These are phyloP conservation scores for Voacanga thouarsii DNA, from an alignment of 257 asterid species.

Conservation along the genomic window DNA sequence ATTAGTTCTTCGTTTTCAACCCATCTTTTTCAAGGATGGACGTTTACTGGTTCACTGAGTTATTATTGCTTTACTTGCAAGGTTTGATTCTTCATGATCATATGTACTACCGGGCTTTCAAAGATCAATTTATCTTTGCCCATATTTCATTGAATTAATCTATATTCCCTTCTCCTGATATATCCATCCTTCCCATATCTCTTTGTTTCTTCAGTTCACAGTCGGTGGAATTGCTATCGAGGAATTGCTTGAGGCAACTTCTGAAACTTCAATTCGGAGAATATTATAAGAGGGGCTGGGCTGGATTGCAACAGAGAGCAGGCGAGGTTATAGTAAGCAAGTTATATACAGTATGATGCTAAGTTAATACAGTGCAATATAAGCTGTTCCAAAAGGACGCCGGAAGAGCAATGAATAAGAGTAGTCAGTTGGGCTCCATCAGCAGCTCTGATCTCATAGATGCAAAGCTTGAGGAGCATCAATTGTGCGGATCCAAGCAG, in stretches of 20 bases:
- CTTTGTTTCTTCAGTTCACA: background rate
- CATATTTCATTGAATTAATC: background rate
- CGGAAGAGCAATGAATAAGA: conserved; percentile 39
- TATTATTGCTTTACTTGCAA: background rate
- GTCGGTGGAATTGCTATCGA: background rate
- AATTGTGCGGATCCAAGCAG: conserved; percentile 84
- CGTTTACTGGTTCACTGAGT: background rate
- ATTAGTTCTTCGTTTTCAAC: background rate
- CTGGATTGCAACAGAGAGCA: background rate
- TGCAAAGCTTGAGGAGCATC: conserved; percentile 96
- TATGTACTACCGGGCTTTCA: background rate
- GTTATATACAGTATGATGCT: background rate
- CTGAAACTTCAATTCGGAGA: background rate
- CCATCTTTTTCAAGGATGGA: background rate
- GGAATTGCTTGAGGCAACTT: conserved; percentile 2
- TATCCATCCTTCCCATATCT: background rate
- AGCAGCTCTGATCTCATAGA: conserved; percentile 89
- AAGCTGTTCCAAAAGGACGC: background rate
- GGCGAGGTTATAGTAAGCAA: background rate
- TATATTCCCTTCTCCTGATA: background rate
- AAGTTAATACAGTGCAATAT: background rate
- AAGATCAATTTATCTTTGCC: background rate
- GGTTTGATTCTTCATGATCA: conserved; percentile 10
- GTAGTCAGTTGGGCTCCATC: conserved; percentile 54
- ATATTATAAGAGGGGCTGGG: background rate